Evolutionary conservation across 768 basidiomycete species (phyloP).

Genomic region (Podaxis sp.): DNA sequence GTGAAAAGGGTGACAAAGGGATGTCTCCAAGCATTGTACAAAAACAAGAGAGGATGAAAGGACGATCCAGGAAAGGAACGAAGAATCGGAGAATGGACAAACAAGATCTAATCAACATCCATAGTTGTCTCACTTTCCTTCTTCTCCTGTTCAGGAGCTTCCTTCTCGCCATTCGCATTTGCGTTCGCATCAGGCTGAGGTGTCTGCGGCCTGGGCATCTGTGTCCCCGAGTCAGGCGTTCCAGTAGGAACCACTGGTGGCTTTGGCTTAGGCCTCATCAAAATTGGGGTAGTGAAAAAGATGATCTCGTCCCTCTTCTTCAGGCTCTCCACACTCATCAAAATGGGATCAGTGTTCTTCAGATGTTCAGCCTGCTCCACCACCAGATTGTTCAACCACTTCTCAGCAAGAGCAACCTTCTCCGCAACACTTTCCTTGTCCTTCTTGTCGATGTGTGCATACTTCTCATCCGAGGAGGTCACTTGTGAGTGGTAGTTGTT

Average conservation of each 20-base stretch:
- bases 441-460: conserved; percentile 86
- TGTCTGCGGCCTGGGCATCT: conserved; percentile 71
- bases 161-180: conserved; percentile 19
- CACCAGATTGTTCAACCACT: conserved; percentile 95
- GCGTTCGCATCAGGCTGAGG: conserved; percentile 21
- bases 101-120: conserved; percentile 70
- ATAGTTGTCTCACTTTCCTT: conserved; percentile 58
- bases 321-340: conserved; percentile 78
- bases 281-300: conserved; percentile 86
- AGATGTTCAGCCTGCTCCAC: conserved; percentile 83
- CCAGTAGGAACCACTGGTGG: conserved; percentile 53
- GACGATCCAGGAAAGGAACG: background rate
- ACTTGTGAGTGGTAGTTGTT: conserved; percentile 86
- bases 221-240: conserved; percentile 29
- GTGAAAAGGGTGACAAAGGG: background rate
- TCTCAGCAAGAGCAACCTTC: conserved; percentile 83
- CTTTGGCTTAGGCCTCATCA: conserved; percentile 93
- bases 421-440: conserved; percentile 87
- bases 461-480: conserved; percentile 81
- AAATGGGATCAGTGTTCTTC: conserved; percentile 85
- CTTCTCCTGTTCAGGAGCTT: conserved; percentile 29
- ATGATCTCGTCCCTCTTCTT: conserved; percentile 94
- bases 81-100: background rate
- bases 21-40: background rate
- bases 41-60: background rate